phyloP scores from a whole-genome alignment of 2,329 filamentous ascomycete genomes.

The Fusarium duplospermum region DNA sequence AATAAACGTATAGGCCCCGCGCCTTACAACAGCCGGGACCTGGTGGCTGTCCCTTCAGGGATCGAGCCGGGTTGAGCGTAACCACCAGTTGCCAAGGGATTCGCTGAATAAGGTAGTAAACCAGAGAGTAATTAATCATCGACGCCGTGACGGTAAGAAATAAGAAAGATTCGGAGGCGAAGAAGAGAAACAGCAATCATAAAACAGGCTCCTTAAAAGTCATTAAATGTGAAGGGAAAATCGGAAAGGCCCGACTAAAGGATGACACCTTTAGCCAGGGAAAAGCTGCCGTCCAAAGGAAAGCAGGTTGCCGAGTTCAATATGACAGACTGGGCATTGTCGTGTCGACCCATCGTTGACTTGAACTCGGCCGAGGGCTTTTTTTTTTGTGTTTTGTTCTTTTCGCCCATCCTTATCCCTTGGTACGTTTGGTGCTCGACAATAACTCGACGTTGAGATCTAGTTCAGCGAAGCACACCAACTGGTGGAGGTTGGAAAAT shows the following conservation, averaged over 20 bases:
- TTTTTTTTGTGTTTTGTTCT: slow-evolving; percentile 29
- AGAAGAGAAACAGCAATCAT: slow-evolving; percentile 31
- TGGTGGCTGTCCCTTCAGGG: slow-evolving; percentile 30
- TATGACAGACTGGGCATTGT: slow-evolving; percentile 13
- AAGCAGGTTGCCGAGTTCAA: slow-evolving; percentile 19
- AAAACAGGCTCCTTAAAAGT: slow-evolving; percentile 30
- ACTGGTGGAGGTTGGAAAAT: slow-evolving; percentile 32
- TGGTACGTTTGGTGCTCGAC: slow-evolving; percentile 15
- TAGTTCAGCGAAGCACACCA: slow-evolving; percentile 10
- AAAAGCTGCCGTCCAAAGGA: slow-evolving; percentile 12
- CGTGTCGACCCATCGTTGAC: slow-evolving; percentile 18
- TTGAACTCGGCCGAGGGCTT: slow-evolving; percentile 23
- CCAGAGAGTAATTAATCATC: slow-evolving; percentile 30
- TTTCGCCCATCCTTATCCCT: slow-evolving; percentile 36
- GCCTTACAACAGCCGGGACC: slow-evolving; percentile 25
- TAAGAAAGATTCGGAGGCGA: slow-evolving; percentile 17
- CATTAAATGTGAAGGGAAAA: slow-evolving; percentile 39
- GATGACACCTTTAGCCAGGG: slow-evolving; percentile 5
- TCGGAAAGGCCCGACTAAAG: slow-evolving; percentile 13
- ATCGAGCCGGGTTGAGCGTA: slow-evolving; percentile 34
- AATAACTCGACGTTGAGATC: slow-evolving; percentile 10
- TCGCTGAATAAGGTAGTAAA: slow-evolving; percentile 30
- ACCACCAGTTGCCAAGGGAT: slow-evolving; percentile 41
- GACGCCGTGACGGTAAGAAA: slow-evolving; percentile 37
- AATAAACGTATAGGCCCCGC: slow-evolving; percentile 45